phyloP scores from a whole-genome alignment of 106 monocot genomes.

The Acorus gramineus region DNA sequence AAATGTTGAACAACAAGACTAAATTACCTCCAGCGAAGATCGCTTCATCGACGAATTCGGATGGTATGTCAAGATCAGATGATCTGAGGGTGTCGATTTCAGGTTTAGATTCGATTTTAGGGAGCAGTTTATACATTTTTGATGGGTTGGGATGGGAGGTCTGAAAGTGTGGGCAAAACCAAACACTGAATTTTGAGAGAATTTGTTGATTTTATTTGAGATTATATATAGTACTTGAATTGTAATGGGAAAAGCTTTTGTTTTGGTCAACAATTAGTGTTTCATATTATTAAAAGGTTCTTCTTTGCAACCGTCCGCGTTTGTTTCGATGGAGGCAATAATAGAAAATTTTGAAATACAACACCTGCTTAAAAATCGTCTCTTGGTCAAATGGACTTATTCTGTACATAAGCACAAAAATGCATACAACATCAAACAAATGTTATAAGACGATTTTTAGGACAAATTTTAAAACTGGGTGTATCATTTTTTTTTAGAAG shows the following conservation, averaged over 20 bases:
- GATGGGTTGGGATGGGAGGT: neutral
- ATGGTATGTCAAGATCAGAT: neutral
- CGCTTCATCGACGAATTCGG: slow-evolving; percentile 19
- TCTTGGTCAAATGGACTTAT: too few species aligned
- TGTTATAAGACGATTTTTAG: too few species aligned
- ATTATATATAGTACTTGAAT: neutral
- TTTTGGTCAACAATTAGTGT: neutral
- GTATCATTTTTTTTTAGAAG: too few species aligned
- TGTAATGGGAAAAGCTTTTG: neutral
- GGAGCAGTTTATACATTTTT: slow-evolving; percentile 12
- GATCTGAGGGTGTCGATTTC: neutral
- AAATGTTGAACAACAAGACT: neutral
- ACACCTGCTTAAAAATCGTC: too few species aligned
- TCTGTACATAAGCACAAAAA: too few species aligned
- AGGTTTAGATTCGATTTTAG: neutral
- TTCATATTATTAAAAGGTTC: neutral
- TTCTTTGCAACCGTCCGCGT: neutral
- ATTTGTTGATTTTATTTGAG: neutral
- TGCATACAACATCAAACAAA: too few species aligned
- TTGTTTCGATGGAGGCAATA: neutral
- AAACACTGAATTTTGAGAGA: neutral
- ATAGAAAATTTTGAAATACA: too few species aligned
- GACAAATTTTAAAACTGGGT: too few species aligned
- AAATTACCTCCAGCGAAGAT: slow-evolving; percentile 40
- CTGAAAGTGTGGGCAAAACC: neutral